Evolutionary conservation across 176 grass and related monocot genomes (phyloP).

Genomic region (Oryza meridionalis): DNA sequence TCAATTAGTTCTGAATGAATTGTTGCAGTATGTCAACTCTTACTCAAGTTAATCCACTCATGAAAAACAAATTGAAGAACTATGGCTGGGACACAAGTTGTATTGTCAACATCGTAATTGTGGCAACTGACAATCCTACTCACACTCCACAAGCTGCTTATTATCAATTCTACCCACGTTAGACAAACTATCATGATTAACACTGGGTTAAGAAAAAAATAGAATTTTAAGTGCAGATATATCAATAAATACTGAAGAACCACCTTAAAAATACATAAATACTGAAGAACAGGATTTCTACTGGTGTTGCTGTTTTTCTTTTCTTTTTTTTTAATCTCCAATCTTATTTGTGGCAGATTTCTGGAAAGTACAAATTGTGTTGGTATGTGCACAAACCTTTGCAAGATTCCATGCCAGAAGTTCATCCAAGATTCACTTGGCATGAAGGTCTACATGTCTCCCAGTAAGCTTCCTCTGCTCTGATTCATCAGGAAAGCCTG

Average conservation of each 20-base stretch:
- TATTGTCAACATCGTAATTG: conserved; percentile 39
- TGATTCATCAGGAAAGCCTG: conserved; percentile 29
- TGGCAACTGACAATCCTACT: conserved; percentile 46
- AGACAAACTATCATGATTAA: conserved; percentile 20
- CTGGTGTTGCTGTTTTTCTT: conserved; percentile 22
- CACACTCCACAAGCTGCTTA: conserved; percentile 47
- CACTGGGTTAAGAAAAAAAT: conserved; percentile 1
- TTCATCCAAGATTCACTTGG: conserved; percentile 94
- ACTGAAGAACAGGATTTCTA: background rate
- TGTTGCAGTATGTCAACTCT: conserved; percentile 31
- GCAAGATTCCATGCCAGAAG: conserved; percentile 85
- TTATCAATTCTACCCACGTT: conserved; percentile 29
- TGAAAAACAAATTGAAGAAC: conserved; percentile 27
- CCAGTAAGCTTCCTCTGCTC: conserved; percentile 65
- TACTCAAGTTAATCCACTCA: conserved; percentile 55
- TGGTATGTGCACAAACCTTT: conserved; percentile 97
- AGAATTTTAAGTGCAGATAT: conserved; percentile 10
- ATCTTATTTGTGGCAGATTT: conserved; percentile 60
- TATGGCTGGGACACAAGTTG: conserved; percentile 25
- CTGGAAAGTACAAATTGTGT: conserved; percentile 95
- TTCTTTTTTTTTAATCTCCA: conserved; percentile 9
- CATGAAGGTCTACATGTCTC: conserved; percentile 83
- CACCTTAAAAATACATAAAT: conserved; percentile 14
- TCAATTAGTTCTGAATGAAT: conserved; percentile 30
- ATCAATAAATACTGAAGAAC: conserved; percentile 27